These are phyloP conservation scores for Colletotrichum paranaense DNA, from an alignment of 2,329 filamentous ascomycete genomes.

Conservation along the genomic window DNA sequence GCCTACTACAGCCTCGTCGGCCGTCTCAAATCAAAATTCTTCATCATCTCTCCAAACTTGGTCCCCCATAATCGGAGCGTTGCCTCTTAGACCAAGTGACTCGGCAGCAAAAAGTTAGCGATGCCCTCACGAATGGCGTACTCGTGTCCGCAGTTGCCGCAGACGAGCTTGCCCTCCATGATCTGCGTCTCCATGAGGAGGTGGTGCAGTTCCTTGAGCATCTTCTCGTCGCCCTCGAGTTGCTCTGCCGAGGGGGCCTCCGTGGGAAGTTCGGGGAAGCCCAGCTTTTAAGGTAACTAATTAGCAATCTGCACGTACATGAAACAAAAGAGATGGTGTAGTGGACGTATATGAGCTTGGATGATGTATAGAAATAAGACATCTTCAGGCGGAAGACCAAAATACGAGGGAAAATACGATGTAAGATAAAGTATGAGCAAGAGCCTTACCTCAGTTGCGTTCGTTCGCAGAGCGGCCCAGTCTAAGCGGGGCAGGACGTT, in stretches of 20 bases:
- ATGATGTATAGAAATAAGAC: background rate
- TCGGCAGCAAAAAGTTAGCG: constrained; percentile 93
- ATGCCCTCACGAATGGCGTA: constrained; percentile 96
- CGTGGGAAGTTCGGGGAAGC: constrained; percentile 79
- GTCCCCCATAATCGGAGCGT: too few relatives aligned
- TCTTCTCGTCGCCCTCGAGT: constrained; percentile 73
- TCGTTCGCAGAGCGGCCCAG: constrained; percentile 83
- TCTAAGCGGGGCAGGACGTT: constrained; percentile 91
- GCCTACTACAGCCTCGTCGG: constrained; percentile 1
- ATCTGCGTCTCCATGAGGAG: constrained; percentile 92
- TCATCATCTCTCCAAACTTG: background rate
- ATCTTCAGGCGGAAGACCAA: background rate
- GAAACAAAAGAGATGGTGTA: background rate
- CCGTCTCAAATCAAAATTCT: background rate
- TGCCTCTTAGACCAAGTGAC: constrained; percentile 77
- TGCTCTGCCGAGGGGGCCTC: constrained; percentile 72
- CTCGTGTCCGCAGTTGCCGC: constrained; percentile 91
- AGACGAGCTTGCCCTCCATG: constrained; percentile 87
- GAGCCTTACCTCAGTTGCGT: constrained; percentile 79
- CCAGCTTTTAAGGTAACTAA: constrained; percentile 66
- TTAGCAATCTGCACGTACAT: constrained; percentile 5
- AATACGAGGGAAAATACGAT: background rate
- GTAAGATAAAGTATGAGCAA: background rate
- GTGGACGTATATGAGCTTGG: background rate
- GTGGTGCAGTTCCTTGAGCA: constrained; percentile 81